These are phyloP conservation scores for Venturia effusa DNA, from an alignment of 2,329 filamentous ascomycete genomes.

Conservation along the genomic window DNA sequence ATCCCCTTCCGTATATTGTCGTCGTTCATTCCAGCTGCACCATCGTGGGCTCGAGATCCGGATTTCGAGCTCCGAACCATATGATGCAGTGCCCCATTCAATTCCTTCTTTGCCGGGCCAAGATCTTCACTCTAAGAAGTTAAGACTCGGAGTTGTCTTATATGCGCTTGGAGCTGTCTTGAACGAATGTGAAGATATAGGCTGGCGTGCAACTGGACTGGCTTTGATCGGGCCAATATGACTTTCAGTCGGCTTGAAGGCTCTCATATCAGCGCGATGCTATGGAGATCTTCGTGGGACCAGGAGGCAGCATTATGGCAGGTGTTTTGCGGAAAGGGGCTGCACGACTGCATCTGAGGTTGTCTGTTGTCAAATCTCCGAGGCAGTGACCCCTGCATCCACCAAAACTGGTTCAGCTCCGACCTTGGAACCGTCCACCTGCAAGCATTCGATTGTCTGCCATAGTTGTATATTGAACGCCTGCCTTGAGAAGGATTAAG, in stretches of 20 bases:
- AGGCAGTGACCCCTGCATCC: background rate
- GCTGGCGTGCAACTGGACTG: background rate
- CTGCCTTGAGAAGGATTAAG: background rate
- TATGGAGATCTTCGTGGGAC: background rate
- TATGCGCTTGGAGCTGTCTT: background rate
- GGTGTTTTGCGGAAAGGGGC: background rate
- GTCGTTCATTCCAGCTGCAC: background rate
- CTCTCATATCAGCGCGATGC: background rate
- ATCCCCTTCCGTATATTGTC: background rate
- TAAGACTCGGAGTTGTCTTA: background rate
- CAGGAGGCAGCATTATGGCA: background rate
- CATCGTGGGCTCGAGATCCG: background rate
- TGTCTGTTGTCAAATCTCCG: background rate
- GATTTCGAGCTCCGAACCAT: background rate
- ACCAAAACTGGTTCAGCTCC: background rate
- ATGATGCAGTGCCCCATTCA: background rate
- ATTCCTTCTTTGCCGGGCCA: background rate
- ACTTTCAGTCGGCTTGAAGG: background rate
- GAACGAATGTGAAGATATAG: background rate
- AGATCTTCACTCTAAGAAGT: background rate
- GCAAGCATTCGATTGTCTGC: background rate
- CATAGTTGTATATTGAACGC: background rate
- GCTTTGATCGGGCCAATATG: background rate
- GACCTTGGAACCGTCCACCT: background rate
- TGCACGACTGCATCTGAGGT: background rate